Conservation (phyloP, 768 basidiomycete genomes). For the Lactifluus echinatus region DNA sequence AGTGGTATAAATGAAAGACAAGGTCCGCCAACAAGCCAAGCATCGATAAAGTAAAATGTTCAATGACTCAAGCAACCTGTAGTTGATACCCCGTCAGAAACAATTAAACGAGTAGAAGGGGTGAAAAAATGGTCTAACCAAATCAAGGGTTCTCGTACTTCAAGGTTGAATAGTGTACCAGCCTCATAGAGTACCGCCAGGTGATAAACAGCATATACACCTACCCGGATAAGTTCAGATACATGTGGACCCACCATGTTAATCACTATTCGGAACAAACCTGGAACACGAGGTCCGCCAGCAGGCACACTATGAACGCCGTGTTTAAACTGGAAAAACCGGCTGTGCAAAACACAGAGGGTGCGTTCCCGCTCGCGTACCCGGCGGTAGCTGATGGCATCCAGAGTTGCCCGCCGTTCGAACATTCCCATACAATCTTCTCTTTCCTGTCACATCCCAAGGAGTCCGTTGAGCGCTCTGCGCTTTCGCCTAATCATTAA, state of each 20-base stretch:
- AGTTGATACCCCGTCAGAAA: constrained; percentile 28
- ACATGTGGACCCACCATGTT: constrained; percentile 10
- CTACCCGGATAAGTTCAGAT: constrained; percentile 29
- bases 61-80: background rate
- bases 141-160: constrained; percentile 48
- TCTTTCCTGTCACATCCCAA: constrained; percentile 38
- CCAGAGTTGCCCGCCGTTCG: constrained; percentile 61
- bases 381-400: constrained; percentile 35
- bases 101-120: background rate
- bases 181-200: constrained; percentile 64
- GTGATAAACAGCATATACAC: constrained; percentile 69
- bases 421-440: constrained; percentile 66
- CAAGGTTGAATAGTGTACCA: constrained; percentile 59
- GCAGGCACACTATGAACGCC: constrained; percentile 55
- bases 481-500: constrained; percentile 19
- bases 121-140: constrained; percentile 35
- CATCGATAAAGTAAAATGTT: constrained; percentile 14
- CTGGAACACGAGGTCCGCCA: constrained; percentile 62
- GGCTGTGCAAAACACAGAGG: constrained; percentile 46
- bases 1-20: constrained; percentile 25
- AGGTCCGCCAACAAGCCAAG: constrained; percentile 24
- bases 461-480: background rate
- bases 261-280: constrained; percentile 29
- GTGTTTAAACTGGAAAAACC: constrained; percentile 54
- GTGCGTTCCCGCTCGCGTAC: constrained; percentile 37